Conservation (phyloP, 2,329 filamentous ascomycete genomes). For the Rutstroemia sp. region DNA sequence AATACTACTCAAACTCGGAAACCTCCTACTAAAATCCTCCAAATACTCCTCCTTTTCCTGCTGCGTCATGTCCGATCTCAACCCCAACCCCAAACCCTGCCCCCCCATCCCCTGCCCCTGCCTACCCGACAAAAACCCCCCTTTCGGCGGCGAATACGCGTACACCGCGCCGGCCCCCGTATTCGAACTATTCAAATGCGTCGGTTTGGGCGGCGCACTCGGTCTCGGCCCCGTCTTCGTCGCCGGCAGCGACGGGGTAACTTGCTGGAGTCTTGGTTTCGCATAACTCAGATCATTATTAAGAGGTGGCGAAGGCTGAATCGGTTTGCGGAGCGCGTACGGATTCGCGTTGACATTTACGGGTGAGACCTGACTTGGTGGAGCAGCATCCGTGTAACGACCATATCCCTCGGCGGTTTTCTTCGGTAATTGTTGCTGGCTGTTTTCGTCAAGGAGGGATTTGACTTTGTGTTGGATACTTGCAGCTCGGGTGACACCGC, state of each 20-base stretch:
- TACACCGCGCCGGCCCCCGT: conserved; percentile 26
- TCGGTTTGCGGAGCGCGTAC: conserved; percentile 39
- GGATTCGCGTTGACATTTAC: conserved; percentile 25
- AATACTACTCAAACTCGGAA: conserved; percentile 75
- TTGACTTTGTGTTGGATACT: conserved; percentile 90
- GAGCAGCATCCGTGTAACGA: conserved; percentile 72
- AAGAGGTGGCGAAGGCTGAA: conserved; percentile 12
- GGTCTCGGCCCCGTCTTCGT: conserved; percentile 33
- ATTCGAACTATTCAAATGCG: conserved; percentile 50
- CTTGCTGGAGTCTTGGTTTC: conserved; percentile 20
- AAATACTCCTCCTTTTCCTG: conserved; percentile 60
- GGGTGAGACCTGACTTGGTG: conserved; percentile 13
- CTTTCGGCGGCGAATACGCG: conserved; percentile 35
- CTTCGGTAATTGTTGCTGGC: conserved; percentile 47
- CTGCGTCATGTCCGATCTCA: conserved; percentile 44
- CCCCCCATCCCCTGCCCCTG: background rate
- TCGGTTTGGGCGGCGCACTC: conserved; percentile 53
- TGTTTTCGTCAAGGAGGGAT: conserved; percentile 73
- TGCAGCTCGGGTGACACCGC: conserved; percentile 59
- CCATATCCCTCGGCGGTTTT: conserved; percentile 88
- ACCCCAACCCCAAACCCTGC: background rate
- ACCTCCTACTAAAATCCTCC: conserved; percentile 71
- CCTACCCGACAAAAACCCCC: conserved; percentile 29
- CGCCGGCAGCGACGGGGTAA: background rate
- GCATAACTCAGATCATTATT: conserved; percentile 20